Evolutionary conservation across 2,329 filamentous ascomycete species (phyloP), one percentile per base, ranked within the genome.

Genomic region (Pezicula carpinea): DNA sequence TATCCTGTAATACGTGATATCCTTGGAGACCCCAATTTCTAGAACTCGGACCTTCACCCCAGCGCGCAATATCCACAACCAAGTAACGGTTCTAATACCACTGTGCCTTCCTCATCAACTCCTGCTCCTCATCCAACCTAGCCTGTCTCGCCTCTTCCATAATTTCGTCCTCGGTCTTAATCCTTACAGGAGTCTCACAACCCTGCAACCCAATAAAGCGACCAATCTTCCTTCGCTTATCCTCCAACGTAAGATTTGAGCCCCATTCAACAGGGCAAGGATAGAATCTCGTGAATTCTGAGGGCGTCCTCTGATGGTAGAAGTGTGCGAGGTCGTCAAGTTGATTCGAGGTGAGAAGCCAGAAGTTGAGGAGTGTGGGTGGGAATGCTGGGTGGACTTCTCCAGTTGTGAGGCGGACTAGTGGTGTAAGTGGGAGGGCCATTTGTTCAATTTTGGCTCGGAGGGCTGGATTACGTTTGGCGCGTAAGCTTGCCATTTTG

Each of bases 121-220:
- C 51, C 17, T 50, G 48, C 13, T 59, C 53, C 41, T 57, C 53
- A 39, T 52, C 52, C 39, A 63, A 57, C 50, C 66, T 61, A 13
- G 70, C 60, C 52, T 68, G 64, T 11, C 68, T 59, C 38, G 68
- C 66, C 52, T 69, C 68, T 59, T 74, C 70, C 64, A 69, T 68
- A n/a, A 59, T 53, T 44, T 61, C 60, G 33, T 54, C 50, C 31
- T 54, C 52, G 15, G 36, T 59, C 43, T 50, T 45, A 6, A 52
- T 15, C 18, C 34, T 22, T 4, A 63, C 54, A 17, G 76, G 77
- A 26, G 73, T 76, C 53, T 80, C 75, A 57, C 77, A 78, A 2
- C 83, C 85, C 43, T 79, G 69, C 47, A 90, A 69, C 11, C 86
- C 86, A 61, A 89, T 88, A 55, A 90, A 90, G 55, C 78, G 73